Evolutionary conservation across 495 filamentous ascomycete genomes (phyloP), one percentile per base, ranked within the genome.

Genomic region (Aspergillus steynii): DNA sequence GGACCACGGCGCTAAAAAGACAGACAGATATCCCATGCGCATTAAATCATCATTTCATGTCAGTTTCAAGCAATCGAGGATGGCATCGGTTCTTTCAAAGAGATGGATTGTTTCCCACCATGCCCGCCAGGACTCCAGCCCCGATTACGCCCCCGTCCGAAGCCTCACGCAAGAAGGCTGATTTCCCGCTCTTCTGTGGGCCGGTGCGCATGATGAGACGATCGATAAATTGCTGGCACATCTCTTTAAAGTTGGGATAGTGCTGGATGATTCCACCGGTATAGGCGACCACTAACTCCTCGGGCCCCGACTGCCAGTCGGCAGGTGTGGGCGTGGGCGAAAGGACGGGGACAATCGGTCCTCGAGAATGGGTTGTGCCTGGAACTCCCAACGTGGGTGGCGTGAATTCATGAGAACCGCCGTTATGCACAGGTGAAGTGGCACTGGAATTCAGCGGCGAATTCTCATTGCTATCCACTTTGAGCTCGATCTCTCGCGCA

Each of bases 191-290:
- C 45, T 83, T 74, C 20, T 79, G 73, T 1, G 78, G 78, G 45
- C 84, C 84, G 50, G 86, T 85, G 29, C 78, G 72, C 63, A 80
- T 77, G 52, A 90, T 78, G 3, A 92, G 81, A 7, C 80, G 77
- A 67, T 92, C 86, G 37, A 92, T 80, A 66, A 85, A 87, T 55
- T 71, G 66, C 69, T 91, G 88, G 60, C 88, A 90, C 65, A 87
- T 86, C 32, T 82, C 76, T 51, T 90, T 80, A 68, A 90, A 92
- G 60, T 86, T 76, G 20, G 89, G 90, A 64, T 92, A 92, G 64
- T 90, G 83, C 32, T 87, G 85, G 53, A 92, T 92, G 61, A 89
- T 90, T 25, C 90, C 89, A 7, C 90, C 90, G 0, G 90, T 91
- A 63, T 90, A 92, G 5, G 89, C 90, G 10, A 93, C 86, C 5